These are phyloP conservation scores for Parasarocladium wereldwijsianum DNA, from an alignment of 2,329 filamentous ascomycete species.

Conservation along the genomic window DNA sequence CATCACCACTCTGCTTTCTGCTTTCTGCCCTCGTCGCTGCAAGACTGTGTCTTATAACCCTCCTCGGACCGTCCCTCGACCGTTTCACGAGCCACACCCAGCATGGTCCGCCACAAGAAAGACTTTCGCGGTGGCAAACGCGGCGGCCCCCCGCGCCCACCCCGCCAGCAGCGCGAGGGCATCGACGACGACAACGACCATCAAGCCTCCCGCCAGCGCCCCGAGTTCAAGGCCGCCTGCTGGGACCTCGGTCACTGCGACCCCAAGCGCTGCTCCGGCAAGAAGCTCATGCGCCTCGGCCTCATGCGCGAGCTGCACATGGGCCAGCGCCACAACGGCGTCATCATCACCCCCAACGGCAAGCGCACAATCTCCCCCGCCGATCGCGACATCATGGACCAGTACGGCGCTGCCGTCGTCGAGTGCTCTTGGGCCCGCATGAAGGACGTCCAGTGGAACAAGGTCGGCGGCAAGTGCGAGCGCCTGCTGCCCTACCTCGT, in stretches of 20 bases:
- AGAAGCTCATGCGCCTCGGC: conserved; percentile 81
- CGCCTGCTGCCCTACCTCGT: conserved; percentile 85
- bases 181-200: conserved; percentile 19
- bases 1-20: no score
- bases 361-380: conserved; percentile 73
- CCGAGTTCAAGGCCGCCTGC: conserved; percentile 77
- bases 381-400: conserved; percentile 67
- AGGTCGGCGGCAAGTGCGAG: conserved; percentile 89
- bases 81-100: no score
- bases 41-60: no score
- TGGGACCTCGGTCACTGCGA: conserved; percentile 98
- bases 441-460: conserved; percentile 76
- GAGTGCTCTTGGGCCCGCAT: conserved; percentile 96
- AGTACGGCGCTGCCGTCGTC: conserved; percentile 86
- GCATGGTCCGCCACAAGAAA: conserved; percentile 97
- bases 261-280: conserved; percentile 89
- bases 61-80: no score
- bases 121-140: conserved; percentile 66
- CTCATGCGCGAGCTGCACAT: conserved; percentile 87
- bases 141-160: conserved; percentile 39
- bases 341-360: conserved; percentile 91
- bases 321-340: conserved; percentile 80
- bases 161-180: conserved; percentile 35
- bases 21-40: no score
- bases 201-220: conserved; percentile 20